Evolutionary conservation across 768 basidiomycete genomes (phyloP).

Genomic region (Psilocybe cyanescens): DNA sequence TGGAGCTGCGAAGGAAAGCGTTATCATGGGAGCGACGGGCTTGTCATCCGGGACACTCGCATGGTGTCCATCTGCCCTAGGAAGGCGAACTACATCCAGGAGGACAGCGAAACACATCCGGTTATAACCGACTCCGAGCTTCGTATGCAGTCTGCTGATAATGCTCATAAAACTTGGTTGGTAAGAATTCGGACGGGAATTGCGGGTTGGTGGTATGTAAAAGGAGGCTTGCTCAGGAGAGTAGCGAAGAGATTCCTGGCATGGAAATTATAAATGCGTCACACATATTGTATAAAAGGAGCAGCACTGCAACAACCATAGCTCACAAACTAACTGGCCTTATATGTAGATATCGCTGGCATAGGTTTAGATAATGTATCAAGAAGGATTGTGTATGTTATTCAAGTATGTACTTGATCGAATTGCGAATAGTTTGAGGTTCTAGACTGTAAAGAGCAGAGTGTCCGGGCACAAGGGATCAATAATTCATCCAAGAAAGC

Average conservation of each 20-base stretch:
- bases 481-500: not conserved
- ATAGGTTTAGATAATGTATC: not conserved
- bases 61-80: slow-evolving; percentile 15
- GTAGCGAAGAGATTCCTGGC: slow-evolving; percentile 1
- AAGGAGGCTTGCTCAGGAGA: slow-evolving; percentile 1
- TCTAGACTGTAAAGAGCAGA: too few relatives aligned
- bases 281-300: not conserved
- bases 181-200: not conserved
- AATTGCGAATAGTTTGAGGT: too few relatives aligned
- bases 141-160: not conserved
- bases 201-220: slow-evolving; percentile 5
- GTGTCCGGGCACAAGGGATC: not conserved
- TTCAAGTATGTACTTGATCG: too few relatives aligned
- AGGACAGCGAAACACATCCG: not conserved
- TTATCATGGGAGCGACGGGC: slow-evolving; percentile 34
- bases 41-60: slow-evolving; percentile 28
- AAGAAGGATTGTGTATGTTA: too few relatives aligned
- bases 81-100: slow-evolving; percentile 13
- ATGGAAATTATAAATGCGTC: not conserved
- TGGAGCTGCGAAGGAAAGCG: slow-evolving; percentile 49
- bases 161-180: not conserved
- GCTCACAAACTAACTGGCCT: not conserved
- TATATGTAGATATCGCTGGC: not conserved
- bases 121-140: not conserved
- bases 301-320: not conserved